Evolutionary conservation across 129 eudicot species (phyloP), one percentile per base, ranked within the genome.

Genomic region (Flaveria bidentis): DNA sequence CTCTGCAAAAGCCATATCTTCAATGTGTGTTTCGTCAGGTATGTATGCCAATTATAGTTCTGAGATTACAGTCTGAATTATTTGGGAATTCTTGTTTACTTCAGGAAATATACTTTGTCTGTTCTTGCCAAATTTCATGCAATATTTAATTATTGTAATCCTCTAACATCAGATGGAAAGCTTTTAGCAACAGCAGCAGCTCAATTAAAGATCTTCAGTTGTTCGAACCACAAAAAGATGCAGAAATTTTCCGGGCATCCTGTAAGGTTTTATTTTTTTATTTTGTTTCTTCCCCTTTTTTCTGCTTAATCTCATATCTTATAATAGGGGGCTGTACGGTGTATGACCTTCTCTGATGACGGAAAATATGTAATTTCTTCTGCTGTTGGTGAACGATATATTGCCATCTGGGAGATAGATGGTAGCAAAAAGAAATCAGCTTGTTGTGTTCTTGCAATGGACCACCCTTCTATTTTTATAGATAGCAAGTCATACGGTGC

Each of bases 231-330:
- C 74, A 87, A 83, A 85, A 94, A 89, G 88, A 76, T 94, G 49
- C 99, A 91, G 80, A 94, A 89, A 75, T 94, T 94, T 82, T 87
- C 97, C 18, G 99, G 99, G 56, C 99, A 94, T 76, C 99, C 99
- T 47, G 99, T 91, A 83, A 84, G 97, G 67, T 51, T 72, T 8
- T 60, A 3, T 47, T 25, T 9, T 9, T 50, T 22, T 20, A 14
- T 42, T 33, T 62, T 49, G 5, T 66, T 67, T 45, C 39, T 64
- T 36, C 51, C n/a, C 68, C 36, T 20, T 10, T 41, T 18, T 60
- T 76, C 7, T 42, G 78, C 11, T 61, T 62, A 45, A 36, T 12
- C 4, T 5, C 30, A 18, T 71, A 17, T 71, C 30, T 60, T 52
- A 58, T 20, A 62, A 78, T 68, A 94, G 99, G 97, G 85, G 45